Evolutionary conservation across 2,329 filamentous ascomycete genomes (phyloP).

Genomic region (Colletotrichum sp.): DNA sequence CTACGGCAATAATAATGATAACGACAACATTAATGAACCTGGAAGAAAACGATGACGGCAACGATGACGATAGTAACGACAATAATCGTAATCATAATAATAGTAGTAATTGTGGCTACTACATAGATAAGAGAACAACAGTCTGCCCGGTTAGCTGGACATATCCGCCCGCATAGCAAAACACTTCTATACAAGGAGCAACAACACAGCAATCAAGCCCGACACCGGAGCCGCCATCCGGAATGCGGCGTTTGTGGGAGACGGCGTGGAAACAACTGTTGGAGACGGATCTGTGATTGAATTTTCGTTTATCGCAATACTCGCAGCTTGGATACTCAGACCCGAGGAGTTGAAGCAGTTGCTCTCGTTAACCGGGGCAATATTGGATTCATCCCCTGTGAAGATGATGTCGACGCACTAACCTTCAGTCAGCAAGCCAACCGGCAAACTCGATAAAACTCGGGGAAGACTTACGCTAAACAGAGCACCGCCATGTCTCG

Average conservation of each 20-base stretch:
- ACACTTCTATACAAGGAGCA: accelerated
- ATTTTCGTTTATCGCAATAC: background rate
- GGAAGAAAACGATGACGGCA: too few species aligned
- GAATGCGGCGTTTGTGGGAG: background rate
- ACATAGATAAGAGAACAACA: background rate
- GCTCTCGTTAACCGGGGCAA: conserved; percentile 60
- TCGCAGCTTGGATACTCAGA: conserved; percentile 35
- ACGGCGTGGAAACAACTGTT: background rate
- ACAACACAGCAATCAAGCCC: background rate
- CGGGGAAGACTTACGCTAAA: conserved; percentile 60
- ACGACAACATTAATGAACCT: too few species aligned
- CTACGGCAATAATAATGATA: too few species aligned
- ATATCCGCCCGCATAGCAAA: accelerated
- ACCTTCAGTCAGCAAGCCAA: background rate
- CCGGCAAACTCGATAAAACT: background rate
- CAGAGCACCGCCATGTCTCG: conserved; percentile 70
- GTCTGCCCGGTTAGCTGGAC: too few species aligned
- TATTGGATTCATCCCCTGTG: conserved; percentile 56
- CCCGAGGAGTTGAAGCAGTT: conserved; percentile 73
- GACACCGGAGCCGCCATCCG: background rate
- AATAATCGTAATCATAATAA: accelerated
- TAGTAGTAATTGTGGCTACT: background rate
- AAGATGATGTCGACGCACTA: conserved; percentile 79
- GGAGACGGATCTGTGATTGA: background rate
- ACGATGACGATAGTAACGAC: background rate